Evolutionary conservation across 306 rosid species (phyloP).

Genomic region (Lithocarpus polystachyus): DNA sequence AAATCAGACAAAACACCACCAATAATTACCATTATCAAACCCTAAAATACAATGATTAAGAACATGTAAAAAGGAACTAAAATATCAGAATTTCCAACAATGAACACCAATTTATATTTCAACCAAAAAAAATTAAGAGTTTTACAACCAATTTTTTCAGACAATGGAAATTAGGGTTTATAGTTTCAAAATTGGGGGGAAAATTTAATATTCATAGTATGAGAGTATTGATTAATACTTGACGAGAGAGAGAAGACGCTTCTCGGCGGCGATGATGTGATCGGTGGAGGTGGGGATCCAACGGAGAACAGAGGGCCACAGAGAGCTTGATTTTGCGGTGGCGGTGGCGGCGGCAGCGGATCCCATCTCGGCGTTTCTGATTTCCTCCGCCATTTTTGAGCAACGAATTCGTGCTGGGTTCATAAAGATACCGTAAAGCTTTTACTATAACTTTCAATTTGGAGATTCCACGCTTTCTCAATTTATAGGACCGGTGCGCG

Average conservation of each 20-base stretch:
- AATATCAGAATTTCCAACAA: no score
- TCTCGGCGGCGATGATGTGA: slow-evolving; percentile 79
- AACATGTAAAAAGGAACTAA: no score
- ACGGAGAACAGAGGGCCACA: slow-evolving; percentile 82
- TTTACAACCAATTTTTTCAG: no score
- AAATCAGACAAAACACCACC: no score
- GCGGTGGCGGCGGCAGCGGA: slow-evolving; percentile 20
- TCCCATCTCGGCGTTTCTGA: slow-evolving; percentile 36
- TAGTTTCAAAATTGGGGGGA: no score
- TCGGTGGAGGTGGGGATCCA: slow-evolving; percentile 92
- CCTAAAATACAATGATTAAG: neutral
- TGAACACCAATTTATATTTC: no score
- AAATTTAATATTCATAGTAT: no score
- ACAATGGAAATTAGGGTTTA: no score
- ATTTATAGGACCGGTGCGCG: no score
- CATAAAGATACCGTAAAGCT: slow-evolving; percentile 20
- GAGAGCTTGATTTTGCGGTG: slow-evolving; percentile 37
- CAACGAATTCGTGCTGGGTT: slow-evolving; percentile 46
- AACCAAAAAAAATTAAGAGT: no score
- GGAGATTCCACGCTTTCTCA: neutral
- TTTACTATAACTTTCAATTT: neutral
- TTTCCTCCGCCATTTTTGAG: slow-evolving; percentile 59
- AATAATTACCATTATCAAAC: no score
- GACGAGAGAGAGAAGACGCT: slow-evolving; percentile 87
- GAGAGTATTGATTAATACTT: slow-evolving; percentile 45